Base-by-base conservation (phyloP, 345 rosid species). In the Psidium guajava region DNA sequence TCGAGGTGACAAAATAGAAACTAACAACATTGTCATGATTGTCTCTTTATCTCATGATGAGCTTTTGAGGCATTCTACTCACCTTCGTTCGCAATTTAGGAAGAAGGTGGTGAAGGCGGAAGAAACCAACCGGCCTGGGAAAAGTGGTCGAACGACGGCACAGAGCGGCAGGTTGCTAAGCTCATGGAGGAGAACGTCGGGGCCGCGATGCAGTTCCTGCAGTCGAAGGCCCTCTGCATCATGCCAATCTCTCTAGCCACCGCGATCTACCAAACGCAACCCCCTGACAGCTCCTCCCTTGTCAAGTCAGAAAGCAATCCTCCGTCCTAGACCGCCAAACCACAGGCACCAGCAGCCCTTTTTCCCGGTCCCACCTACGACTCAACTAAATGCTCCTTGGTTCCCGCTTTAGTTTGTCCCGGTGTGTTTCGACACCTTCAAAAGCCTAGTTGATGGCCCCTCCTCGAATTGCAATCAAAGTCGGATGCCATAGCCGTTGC, bases 131-230 rank as follows among this genome's bases (percentile, higher is more conserved):
- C 98, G 0, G 96, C 94, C 0, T 98, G 99, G 99, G 99, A 98
- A 90, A 98, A 96, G 86, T 98, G 98, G 99, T 95, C 98, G 2
- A 95, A 92, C 13, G 99, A 96, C 59, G 99, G 98, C 15, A 98
- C 99, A 2, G 99, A 98, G 81, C 87, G 93, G 64, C 97, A 96
- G 86, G 99, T 96, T 61, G 99, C 99, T 25, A 98, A 98, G 89
- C 92, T 98, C 32, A 98, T 98, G 99, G 99, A 98, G 89, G 99
- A 96, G 91, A 96, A 98, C 21, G 96, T 98, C 1, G 99, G 99
- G 54, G 91, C 99, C 0, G 99, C 99, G 0, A 94, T 98, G 99
- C 99, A 98, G 88, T 95, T 96, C 86, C 97, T 98, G 49, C 99
- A 98, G 52, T 95, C 99, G 9, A 98, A 96, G 90, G 96, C 98